A percentile compares a stretch with the other conserved stretches of the same genome.
These are phyloP conservation scores for Brassica rapa DNA, from an alignment of 345 rosid species.

Conservation along the genomic window DNA sequence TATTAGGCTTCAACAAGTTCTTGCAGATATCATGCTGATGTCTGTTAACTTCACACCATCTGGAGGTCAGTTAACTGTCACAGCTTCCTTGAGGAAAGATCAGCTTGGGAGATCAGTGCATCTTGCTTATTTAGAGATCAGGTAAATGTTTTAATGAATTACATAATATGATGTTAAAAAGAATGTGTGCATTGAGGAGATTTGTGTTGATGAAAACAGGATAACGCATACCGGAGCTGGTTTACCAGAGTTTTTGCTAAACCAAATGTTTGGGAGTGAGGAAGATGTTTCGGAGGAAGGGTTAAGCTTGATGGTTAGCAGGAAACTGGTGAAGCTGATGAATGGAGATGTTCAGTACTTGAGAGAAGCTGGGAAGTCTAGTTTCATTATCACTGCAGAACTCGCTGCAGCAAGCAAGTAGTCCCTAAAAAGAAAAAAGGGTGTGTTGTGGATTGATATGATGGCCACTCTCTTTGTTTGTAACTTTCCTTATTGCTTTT, in stretches of 20 bases:
- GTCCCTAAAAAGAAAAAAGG: not conserved
- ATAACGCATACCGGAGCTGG: constrained; percentile 68
- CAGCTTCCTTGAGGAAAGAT: constrained; percentile 64
- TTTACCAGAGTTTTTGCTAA: constrained; percentile 65
- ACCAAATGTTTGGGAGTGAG: constrained; percentile 71
- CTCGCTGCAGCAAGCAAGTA: constrained; percentile 62
- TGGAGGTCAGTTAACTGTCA: constrained; percentile 57
- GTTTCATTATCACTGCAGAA: constrained; percentile 63
- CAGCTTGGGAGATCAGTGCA: constrained; percentile 71
- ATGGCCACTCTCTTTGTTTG: constrained; percentile 8
- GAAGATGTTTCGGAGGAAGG: constrained; percentile 74
- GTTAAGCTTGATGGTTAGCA: constrained; percentile 68
- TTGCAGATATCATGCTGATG: constrained; percentile 67
- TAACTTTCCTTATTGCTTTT: not conserved
- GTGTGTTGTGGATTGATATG: constrained; percentile 8
- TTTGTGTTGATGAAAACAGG: constrained; percentile 43
- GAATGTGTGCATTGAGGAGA: constrained; percentile 18
- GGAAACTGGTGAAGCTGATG: constrained; percentile 81
- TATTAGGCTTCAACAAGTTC: constrained; percentile 78
- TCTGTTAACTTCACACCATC: constrained; percentile 62
- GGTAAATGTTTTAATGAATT: constrained; percentile 44
- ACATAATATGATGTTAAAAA: not conserved
- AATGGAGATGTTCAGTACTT: constrained; percentile 86
- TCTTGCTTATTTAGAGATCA: constrained; percentile 67
- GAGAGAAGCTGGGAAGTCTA: constrained; percentile 78